Evolutionary conservation across 768 basidiomycete species (phyloP).

Genomic region (Podaxis rugospora): DNA sequence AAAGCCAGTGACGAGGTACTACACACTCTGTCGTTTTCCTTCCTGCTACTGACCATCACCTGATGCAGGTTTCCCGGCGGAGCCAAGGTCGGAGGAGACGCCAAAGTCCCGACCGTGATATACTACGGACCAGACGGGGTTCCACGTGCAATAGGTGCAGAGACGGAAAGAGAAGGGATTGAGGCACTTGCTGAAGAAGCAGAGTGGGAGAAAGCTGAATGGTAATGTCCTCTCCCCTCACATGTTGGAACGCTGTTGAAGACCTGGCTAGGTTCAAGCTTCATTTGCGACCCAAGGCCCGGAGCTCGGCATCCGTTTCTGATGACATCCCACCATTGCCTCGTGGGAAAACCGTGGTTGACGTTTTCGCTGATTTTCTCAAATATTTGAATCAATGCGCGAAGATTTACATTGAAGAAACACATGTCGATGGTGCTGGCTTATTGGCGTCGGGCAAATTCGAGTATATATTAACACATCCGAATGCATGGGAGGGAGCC

Average conservation of each 20-base stretch:
- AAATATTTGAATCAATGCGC: conserved; percentile 34
- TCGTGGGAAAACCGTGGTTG: conserved; percentile 24
- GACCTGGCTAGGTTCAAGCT: conserved; percentile 25
- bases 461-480: conserved; percentile 42
- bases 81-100: conserved; percentile 35
- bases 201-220: conserved; percentile 41
- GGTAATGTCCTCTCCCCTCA: conserved; percentile 28
- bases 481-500: conserved; percentile 50
- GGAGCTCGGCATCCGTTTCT: not conserved
- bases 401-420: conserved; percentile 31
- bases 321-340: conserved; percentile 26
- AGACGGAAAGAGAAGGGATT: conserved; percentile 32
- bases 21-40: conserved; percentile 16
- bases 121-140: conserved; percentile 37
- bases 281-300: conserved; percentile 14
- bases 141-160: conserved; percentile 38
- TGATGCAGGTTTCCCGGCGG: conserved; percentile 20
- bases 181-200: conserved; percentile 35
- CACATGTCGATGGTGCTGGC: conserved; percentile 30
- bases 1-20: conserved; percentile 32
- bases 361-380: conserved; percentile 39
- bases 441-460: conserved; percentile 21
- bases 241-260: conserved; percentile 6
- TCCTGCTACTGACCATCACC: not conserved
- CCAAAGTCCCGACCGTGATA: conserved; percentile 43